Conservation (phyloP, 2,329 filamentous ascomycete species). For the Spiromastix sp. region DNA sequence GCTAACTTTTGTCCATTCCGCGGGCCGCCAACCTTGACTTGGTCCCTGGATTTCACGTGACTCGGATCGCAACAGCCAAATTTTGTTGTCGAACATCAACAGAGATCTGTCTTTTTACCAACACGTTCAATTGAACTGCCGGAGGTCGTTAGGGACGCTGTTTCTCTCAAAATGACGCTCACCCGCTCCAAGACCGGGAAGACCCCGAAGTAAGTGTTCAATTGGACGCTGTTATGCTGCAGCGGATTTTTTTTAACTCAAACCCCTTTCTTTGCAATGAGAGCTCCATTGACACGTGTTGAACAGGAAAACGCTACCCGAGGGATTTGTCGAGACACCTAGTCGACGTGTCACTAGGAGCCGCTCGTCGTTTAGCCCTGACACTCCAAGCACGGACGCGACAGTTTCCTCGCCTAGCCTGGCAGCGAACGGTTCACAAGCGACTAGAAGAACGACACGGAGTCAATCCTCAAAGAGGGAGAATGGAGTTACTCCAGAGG, state of each 20-base stretch:
- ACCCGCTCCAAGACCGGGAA: slow-evolving; percentile 43
- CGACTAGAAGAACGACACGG: slow-evolving; percentile 1
- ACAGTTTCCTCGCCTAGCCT: slow-evolving; percentile 1
- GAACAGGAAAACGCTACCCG: slow-evolving; percentile 40
- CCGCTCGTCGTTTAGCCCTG: slow-evolving; percentile 26
- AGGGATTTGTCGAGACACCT: slow-evolving; percentile 44
- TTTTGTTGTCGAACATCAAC: too few species aligned
- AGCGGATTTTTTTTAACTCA: not conserved
- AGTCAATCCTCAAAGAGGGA: slow-evolving; percentile 15
- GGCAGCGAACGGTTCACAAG: not conserved
- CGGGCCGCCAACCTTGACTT: too few species aligned
- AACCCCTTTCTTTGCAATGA: not conserved
- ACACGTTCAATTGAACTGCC: too few species aligned
- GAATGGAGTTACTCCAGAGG: slow-evolving; percentile 10
- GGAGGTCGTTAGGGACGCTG: too few species aligned
- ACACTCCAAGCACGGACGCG: slow-evolving; percentile 7
- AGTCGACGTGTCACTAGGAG: slow-evolving; percentile 34
- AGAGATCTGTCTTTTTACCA: too few species aligned
- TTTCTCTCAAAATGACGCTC: slow-evolving; percentile 29
- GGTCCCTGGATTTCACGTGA: too few species aligned
- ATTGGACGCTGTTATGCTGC: not conserved
- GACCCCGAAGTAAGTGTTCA: slow-evolving; percentile 37
- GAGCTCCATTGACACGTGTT: slow-evolving; percentile 1
- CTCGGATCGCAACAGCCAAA: too few species aligned
- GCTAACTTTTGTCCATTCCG: too few species aligned